Conservation (phyloP, 106 monocot species). For the Phalaenopsis equestris region DNA sequence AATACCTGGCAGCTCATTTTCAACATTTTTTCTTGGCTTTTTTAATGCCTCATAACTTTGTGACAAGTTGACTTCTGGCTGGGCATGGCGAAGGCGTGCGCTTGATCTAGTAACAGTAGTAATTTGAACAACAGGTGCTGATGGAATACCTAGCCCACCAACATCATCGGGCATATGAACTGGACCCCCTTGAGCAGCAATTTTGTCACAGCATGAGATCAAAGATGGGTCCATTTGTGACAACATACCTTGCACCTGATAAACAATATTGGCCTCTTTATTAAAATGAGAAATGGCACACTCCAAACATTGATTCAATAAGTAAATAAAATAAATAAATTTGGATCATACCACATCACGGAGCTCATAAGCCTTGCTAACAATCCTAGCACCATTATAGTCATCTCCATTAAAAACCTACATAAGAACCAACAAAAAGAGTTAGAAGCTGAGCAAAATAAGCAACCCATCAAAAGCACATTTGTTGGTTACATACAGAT, state of each 20-base stretch:
- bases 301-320: neutral
- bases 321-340: neutral
- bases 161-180: constrained; percentile 40
- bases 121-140: constrained; percentile 68
- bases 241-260: constrained; percentile 92
- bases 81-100: constrained; percentile 78
- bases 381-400: constrained; percentile 84
- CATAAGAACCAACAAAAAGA: neutral
- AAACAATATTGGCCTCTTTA: neutral
- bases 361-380: constrained; percentile 94
- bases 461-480: neutral
- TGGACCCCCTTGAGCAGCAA: constrained; percentile 77
- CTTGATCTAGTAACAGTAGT: constrained; percentile 70
- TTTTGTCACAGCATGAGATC: constrained; percentile 89
- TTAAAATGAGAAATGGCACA: neutral
- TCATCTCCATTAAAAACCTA: constrained; percentile 96
- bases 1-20: constrained; percentile 72
- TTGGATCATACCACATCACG: constrained; percentile 68
- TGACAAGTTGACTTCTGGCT: constrained; percentile 75
- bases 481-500: neutral
- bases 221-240: constrained; percentile 96
- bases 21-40: constrained; percentile 60
- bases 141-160: constrained; percentile 26
- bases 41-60: constrained; percentile 84
- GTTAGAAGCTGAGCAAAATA: neutral